These are phyloP conservation scores for Endoconidiophora polonica DNA, from an alignment of 2,329 filamentous ascomycete genomes.

Conservation along the genomic window DNA sequence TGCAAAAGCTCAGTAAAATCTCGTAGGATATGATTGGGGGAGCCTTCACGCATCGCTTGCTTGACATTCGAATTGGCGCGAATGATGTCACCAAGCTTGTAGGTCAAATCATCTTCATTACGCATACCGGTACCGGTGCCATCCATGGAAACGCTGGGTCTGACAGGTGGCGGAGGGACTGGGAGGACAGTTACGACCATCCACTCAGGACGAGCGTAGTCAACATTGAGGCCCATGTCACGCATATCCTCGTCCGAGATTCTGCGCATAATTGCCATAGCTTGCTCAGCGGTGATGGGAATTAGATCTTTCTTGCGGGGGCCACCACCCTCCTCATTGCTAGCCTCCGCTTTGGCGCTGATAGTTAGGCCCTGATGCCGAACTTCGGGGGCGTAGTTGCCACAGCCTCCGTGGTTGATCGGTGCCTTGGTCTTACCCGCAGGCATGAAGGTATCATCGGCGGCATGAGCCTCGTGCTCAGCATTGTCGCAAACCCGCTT, in stretches of 20 bases:
- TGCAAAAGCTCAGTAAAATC: slow-evolving; percentile 89
- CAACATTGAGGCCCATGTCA: slow-evolving; percentile 80
- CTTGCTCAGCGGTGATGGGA: slow-evolving; percentile 66
- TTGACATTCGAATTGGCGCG: slow-evolving; percentile 91
- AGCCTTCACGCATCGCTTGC: slow-evolving; percentile 78
- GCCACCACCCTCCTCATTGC: slow-evolving; percentile 26
- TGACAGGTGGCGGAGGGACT: slow-evolving; percentile 86
- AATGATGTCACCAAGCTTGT: slow-evolving; percentile 97
- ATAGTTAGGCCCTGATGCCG: slow-evolving; percentile 75
- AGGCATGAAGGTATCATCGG: slow-evolving; percentile 51
- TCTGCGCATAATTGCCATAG: slow-evolving; percentile 69
- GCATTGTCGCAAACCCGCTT: slow-evolving; percentile 75
- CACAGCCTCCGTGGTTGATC: slow-evolving; percentile 71
- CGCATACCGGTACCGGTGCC: slow-evolving; percentile 82
- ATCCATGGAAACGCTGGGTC: slow-evolving; percentile 93
- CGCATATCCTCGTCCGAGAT: slow-evolving; percentile 68
- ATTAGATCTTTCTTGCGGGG: slow-evolving; percentile 61
- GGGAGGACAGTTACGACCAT: slow-evolving; percentile 93
- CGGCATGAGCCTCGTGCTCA: slow-evolving; percentile 48
- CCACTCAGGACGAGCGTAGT: slow-evolving; percentile 95
- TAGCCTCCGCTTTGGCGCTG: slow-evolving; percentile 48
- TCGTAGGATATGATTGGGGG: slow-evolving; percentile 73
- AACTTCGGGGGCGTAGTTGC: slow-evolving; percentile 76
- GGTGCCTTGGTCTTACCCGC: slow-evolving; percentile 34
- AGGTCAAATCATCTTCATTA: slow-evolving; percentile 97